These are phyloP conservation scores for Acidiella bohemica DNA, from an alignment of 495 filamentous ascomycete genomes.

Conservation along the genomic window DNA sequence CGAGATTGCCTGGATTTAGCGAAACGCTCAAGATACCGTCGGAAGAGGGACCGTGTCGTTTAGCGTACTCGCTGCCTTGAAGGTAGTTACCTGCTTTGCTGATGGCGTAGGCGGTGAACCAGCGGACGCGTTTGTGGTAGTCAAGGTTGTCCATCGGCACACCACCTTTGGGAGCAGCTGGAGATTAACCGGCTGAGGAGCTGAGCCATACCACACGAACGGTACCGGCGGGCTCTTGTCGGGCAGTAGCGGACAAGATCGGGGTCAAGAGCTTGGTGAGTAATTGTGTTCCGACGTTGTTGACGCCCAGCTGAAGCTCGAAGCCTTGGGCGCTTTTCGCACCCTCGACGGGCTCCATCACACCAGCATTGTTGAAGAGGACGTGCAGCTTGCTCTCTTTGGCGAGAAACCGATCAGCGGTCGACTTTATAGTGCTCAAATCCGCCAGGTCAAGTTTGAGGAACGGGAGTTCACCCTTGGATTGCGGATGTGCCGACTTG, in stretches of 20 bases:
- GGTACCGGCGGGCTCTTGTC: too few relatives aligned
- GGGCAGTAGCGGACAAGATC: too few relatives aligned
- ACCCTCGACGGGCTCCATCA: slow-evolving; percentile 20
- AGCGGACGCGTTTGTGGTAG: neutral
- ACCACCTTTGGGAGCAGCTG: slow-evolving; percentile 7
- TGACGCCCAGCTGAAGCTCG: slow-evolving; percentile 8
- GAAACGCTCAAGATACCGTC: neutral
- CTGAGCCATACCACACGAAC: too few relatives aligned
- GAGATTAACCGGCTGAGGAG: too few relatives aligned
- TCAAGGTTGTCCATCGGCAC: neutral
- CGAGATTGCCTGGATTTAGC: neutral
- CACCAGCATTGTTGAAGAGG: slow-evolving; percentile 24
- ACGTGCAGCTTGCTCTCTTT: slow-evolving; percentile 8
- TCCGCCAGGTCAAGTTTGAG: slow-evolving; percentile 1
- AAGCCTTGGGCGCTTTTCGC: neutral
- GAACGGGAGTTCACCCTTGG: neutral
- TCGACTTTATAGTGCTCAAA: slow-evolving; percentile 1
- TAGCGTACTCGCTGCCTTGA: slow-evolving; percentile 12
- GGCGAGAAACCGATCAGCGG: slow-evolving; percentile 1
- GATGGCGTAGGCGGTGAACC: neutral
- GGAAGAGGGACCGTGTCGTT: neutral
- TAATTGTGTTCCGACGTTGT: slow-evolving; percentile 1
- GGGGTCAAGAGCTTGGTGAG: too few relatives aligned
- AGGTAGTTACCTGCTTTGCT: slow-evolving; percentile 20
- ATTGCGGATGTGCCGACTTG: neutral